A percentile compares a stretch with the other conserved stretches of the same genome.
Conservation (phyloP, 2,329 filamentous ascomycete species). For the Beauveria caledonica region DNA sequence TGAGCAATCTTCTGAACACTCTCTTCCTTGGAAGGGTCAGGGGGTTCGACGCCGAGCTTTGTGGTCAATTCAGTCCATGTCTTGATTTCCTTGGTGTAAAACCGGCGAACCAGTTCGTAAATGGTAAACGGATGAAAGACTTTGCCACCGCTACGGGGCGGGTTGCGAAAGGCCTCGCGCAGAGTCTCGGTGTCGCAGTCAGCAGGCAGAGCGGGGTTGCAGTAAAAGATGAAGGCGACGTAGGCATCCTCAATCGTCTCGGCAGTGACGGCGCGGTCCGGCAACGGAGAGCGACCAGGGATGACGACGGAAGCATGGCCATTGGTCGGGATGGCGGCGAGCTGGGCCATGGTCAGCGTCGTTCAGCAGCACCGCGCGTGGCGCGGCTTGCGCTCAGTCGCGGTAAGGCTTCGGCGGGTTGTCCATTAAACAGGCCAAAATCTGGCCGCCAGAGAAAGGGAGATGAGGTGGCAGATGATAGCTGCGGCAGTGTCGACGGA, state of each 20-base stretch:
- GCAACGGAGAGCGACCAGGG: constrained; percentile 36
- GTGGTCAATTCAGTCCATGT: constrained; percentile 87
- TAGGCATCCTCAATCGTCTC: constrained; percentile 74
- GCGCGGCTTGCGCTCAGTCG: constrained; percentile 4
- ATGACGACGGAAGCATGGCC: background rate
- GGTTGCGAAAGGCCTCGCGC: constrained; percentile 66
- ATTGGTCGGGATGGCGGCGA: background rate
- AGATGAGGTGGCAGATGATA: background rate
- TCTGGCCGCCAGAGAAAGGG: background rate
- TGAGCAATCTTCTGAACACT: constrained; percentile 92
- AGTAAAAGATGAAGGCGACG: constrained; percentile 77
- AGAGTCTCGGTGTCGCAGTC: constrained; percentile 62
- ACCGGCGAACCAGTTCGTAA: constrained; percentile 68
- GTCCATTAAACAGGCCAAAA: background rate
- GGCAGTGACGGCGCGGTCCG: constrained; percentile 58
- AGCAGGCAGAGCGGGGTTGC: constrained; percentile 69
- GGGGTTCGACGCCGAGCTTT: constrained; percentile 80
- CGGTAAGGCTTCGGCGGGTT: background rate
- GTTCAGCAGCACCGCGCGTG: background rate
- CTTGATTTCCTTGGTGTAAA: constrained; percentile 77
- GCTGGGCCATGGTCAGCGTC: background rate
- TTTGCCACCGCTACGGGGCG: constrained; percentile 82
- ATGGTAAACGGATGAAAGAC: constrained; percentile 70
- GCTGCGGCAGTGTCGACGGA: background rate
- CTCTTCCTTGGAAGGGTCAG: constrained; percentile 72